These are phyloP conservation scores for Cercospora sp. DNA, from an alignment of 2,329 filamentous ascomycete genomes.

Conservation along the genomic window DNA sequence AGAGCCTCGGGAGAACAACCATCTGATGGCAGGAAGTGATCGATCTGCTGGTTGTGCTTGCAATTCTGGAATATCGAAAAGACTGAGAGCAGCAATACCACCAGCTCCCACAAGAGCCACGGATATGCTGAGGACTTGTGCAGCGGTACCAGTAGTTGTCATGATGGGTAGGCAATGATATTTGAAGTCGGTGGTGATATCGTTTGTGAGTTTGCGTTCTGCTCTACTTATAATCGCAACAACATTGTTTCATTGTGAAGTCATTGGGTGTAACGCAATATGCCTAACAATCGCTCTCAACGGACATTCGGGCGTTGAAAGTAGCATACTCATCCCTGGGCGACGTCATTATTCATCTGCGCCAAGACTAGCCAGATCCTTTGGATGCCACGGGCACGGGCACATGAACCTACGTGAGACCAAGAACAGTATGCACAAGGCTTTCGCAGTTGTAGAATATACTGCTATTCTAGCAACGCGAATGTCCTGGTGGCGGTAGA, in stretches of 20 bases:
- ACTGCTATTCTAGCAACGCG: background rate
- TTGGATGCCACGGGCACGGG: background rate
- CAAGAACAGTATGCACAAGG: background rate
- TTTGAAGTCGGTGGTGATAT: background rate
- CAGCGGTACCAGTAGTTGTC: background rate
- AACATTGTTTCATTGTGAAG: background rate
- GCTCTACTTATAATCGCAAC: background rate
- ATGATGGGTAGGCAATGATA: background rate
- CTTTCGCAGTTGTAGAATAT: background rate
- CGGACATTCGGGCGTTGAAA: slow-evolving; percentile 1
- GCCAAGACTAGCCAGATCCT: background rate
- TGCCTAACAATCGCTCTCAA: background rate
- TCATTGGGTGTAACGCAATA: background rate
- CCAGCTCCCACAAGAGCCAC: slow-evolving; percentile 31
- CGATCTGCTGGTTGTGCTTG: slow-evolving; percentile 34
- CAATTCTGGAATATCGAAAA: slow-evolving; percentile 32
- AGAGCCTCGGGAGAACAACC: slow-evolving; percentile 33
- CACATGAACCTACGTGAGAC: background rate
- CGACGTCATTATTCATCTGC: background rate
- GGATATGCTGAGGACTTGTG: slow-evolving; percentile 28
- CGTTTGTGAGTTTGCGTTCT: background rate
- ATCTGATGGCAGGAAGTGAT: slow-evolving; percentile 31
- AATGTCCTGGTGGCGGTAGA: background rate
- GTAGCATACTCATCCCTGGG: background rate
- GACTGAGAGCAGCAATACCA: slow-evolving; percentile 29